Evolutionary conservation across 1,139 yeast genomes (phyloP), one percentile per base, ranked within the genome.

Genomic region (Pichia sp.): DNA sequence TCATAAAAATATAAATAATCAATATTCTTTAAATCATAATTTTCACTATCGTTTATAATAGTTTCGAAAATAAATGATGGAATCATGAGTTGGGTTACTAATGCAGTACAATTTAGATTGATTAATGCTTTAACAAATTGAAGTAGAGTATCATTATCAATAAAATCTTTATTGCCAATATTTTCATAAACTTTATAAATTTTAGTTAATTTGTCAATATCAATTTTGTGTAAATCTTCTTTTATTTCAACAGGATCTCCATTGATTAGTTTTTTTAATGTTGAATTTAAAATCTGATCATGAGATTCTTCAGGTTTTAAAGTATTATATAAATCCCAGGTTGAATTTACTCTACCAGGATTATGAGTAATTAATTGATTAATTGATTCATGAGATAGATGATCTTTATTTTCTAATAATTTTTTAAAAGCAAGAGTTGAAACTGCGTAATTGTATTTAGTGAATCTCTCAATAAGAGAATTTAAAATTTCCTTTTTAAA

Each of bases 281-380:
- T 53, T 20, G 52, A 51, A 10, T 36, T 31, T 4, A 47, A 39
- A 4, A 58, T 32, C 7, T 32, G 28, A 30, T 55, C 56, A 22
- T 48, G 49, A 11, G 45, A 39, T 16, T 33, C 30, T 4, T 38
- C 35, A 12, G 45, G 43, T 28, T 41, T 46, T 16, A 41, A 45
- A 8, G 47, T 37, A 7, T 56, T 40, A 38, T 51, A 62, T 11
- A 60, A 34, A 40, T 61, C 64, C 62, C 61, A 61, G 37, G 60
- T 56, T 6, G 63, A 52, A 30, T 44, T 47, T 16, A 61, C 64
- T 46, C 67, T 54, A 11, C 65, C 66, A 2, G 67, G 66, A 48
- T 63, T 63, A 35, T 56, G 49, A 42, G 52, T 51, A 12, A 63
- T 51, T 4, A 60, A 35, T 35, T 60, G 57, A 22, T 42, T 42